Conservation (phyloP, 2,329 filamentous ascomycete species). For the Ophiostoma piceae region DNA sequence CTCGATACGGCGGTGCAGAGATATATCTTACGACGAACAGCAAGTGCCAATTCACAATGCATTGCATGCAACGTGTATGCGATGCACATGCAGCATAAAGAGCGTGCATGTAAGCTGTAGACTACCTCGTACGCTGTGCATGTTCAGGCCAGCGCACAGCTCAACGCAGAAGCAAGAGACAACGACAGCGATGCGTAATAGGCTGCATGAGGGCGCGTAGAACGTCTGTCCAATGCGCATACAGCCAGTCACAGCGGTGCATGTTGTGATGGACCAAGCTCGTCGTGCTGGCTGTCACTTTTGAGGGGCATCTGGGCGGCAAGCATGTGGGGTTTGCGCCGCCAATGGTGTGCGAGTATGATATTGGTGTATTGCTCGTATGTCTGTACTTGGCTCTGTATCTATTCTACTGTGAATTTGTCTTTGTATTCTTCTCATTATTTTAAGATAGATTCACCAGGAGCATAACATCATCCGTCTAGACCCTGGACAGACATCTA, state of each 20-base stretch:
- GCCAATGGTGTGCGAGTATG: neutral
- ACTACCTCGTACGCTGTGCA: too few species aligned
- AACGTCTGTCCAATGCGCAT: neutral
- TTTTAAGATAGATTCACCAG: neutral
- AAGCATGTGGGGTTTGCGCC: neutral
- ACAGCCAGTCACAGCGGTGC: slow-evolving; percentile 3
- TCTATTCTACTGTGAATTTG: neutral
- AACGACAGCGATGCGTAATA: neutral
- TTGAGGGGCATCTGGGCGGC: slow-evolving; percentile 6
- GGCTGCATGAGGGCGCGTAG: slow-evolving; percentile 7
- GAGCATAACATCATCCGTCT: neutral
- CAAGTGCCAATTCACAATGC: slow-evolving; percentile 9
- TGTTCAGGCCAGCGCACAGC: neutral
- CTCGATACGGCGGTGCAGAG: neutral
- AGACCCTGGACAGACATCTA: neutral
- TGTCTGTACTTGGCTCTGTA: neutral
- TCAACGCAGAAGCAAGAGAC: neutral
- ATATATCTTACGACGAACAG: neutral
- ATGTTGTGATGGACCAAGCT: slow-evolving; percentile 13
- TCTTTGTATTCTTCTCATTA: neutral
- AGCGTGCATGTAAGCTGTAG: neutral
- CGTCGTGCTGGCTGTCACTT: slow-evolving; percentile 11
- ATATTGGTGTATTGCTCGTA: too few species aligned
- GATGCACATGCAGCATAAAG: neutral
- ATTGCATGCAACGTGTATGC: neutral